phyloP scores from a whole-genome alignment of 371 early-diverging fungal species.

The Apophysomyces variabilis region DNA sequence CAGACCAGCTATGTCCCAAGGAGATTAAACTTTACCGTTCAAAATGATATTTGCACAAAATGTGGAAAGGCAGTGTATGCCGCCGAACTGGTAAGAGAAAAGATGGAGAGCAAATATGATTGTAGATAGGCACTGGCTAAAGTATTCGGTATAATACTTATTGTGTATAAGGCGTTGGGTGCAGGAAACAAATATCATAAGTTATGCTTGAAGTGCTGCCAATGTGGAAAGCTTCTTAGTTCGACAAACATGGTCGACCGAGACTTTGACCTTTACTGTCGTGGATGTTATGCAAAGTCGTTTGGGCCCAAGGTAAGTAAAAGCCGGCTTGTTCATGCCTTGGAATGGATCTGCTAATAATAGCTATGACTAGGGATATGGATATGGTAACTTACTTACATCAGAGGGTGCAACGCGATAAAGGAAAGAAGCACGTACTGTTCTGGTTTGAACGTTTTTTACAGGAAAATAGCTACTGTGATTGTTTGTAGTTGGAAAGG shows the following conservation, averaged over 20 bases:
- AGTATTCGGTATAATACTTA: background rate
- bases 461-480: too few species aligned
- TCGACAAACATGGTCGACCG: constrained; percentile 56
- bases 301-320: constrained; percentile 49
- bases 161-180: constrained; percentile 31
- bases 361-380: constrained; percentile 25
- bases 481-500: too few species aligned
- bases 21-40: constrained; percentile 40
- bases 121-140: background rate
- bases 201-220: constrained; percentile 44
- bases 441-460: too few species aligned
- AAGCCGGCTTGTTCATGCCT: background rate
- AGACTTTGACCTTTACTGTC: constrained; percentile 48
- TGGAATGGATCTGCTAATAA: background rate
- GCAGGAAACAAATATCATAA: constrained; percentile 58
- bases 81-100: constrained; percentile 39
- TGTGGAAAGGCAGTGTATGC: constrained; percentile 56
- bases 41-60: constrained; percentile 47
- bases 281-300: constrained; percentile 48
- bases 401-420: constrained; percentile 25
- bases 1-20: constrained; percentile 47
- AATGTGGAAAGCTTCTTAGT: constrained; percentile 49
- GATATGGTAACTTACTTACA: constrained; percentile 22
- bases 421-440: background rate
- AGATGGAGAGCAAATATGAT: too few species aligned